Percentiles rank a stretch among this genome's conserved stretches.
Conservation (phyloP, 2,329 filamentous ascomycete species). For the Talaromyces sp. region DNA sequence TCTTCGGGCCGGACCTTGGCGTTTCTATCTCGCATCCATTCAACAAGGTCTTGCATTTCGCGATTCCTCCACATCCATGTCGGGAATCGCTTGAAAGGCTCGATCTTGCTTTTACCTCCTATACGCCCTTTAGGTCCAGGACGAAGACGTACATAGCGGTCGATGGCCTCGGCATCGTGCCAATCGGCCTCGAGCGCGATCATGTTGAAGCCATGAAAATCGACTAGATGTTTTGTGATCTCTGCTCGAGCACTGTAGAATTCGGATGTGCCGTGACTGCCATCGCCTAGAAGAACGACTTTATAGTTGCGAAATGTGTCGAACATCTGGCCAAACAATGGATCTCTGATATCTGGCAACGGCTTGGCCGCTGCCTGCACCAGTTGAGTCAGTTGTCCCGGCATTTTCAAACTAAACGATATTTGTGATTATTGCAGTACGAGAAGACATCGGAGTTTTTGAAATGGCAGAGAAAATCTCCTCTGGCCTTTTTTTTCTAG, state of each 20-base stretch:
- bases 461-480: background rate
- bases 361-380: conserved; percentile 33
- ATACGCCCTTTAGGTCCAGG: conserved; percentile 33
- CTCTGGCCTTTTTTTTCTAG: background rate
- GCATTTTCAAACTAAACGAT: conserved; percentile 14
- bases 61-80: conserved; percentile 55
- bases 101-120: conserved; percentile 25
- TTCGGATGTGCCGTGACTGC: conserved; percentile 52
- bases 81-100: conserved; percentile 48
- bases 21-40: conserved; percentile 49
- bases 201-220: conserved; percentile 48
- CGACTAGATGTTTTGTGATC: conserved; percentile 48
- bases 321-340: conserved; percentile 38
- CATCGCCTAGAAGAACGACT: conserved; percentile 44
- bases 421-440: background rate
- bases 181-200: conserved; percentile 52
- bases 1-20: conserved; percentile 25
- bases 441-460: background rate
- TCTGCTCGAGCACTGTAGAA: conserved; percentile 50
- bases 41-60: conserved; percentile 48
- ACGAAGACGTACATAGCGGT: conserved; percentile 47
- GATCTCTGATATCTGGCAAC: conserved; percentile 32
- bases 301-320: conserved; percentile 37
- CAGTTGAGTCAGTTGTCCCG: conserved; percentile 27
- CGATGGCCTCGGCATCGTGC: conserved; percentile 50